Evolutionary conservation across 2,329 filamentous ascomycete genomes (phyloP).

Genomic region (Tolypocladium cylindrosporum): DNA sequence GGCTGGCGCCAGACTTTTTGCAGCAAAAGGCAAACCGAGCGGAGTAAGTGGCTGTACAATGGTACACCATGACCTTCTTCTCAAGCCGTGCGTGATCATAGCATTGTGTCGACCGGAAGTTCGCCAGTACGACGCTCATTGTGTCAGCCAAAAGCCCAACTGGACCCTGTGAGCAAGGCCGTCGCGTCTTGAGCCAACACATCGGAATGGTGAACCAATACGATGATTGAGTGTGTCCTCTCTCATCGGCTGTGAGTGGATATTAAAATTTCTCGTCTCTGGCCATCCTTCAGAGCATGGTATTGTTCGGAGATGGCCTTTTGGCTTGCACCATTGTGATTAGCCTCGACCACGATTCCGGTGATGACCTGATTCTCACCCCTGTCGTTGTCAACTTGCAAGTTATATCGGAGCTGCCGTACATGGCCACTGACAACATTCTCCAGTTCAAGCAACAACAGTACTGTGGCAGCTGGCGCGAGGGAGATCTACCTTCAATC

Average conservation of each 20-base stretch:
- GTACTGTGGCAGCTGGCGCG: too few relatives aligned
- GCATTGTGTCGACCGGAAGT: background rate
- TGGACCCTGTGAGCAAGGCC: background rate
- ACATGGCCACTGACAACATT: background rate
- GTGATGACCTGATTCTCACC: background rate
- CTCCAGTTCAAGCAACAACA: background rate
- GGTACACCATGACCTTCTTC: background rate
- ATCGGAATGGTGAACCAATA: background rate
- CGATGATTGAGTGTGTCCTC: background rate
- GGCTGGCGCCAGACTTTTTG: background rate
- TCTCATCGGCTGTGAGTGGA: background rate
- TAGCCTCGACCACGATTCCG: background rate
- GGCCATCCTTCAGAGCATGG: background rate
- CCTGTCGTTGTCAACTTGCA: background rate
- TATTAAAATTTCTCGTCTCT: background rate
- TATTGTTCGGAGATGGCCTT: background rate
- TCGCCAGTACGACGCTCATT: too few relatives aligned
- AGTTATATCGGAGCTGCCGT: background rate
- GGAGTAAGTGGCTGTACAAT: background rate
- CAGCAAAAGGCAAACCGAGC: background rate
- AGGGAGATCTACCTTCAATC: background rate
- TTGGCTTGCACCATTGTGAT: too few relatives aligned
- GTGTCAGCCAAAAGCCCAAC: too few relatives aligned
- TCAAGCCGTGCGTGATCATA: background rate
- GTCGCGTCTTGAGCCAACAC: background rate